A percentile compares a stretch with the other conserved stretches of the same genome.
Evolutionary conservation across 306 rosid species (phyloP).

Genomic region (Vicia villosa): DNA sequence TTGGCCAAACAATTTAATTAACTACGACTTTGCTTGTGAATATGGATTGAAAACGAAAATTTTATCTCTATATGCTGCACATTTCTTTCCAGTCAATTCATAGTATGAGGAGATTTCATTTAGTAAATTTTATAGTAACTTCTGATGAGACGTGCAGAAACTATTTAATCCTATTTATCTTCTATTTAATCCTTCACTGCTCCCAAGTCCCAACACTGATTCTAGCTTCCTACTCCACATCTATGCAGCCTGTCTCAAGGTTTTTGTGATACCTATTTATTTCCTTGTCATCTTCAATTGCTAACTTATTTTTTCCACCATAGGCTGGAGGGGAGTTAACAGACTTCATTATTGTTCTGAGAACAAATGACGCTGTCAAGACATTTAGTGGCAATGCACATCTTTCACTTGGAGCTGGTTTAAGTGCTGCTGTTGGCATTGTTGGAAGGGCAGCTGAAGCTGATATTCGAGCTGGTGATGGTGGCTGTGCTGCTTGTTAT

Average conservation of each 20-base stretch:
- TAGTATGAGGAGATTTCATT: constrained; percentile 7
- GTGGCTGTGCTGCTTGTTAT: constrained; percentile 91
- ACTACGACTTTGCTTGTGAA: constrained; percentile 9
- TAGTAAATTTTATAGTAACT: constrained; percentile 13
- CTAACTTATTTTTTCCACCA: constrained; percentile 15
- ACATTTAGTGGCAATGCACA: constrained; percentile 81
- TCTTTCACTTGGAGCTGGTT: constrained; percentile 87
- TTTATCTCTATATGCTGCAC: constrained; percentile 2
- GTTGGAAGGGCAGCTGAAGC: constrained; percentile 93
- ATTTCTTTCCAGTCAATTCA: constrained; percentile 28
- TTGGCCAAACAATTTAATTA: background rate
- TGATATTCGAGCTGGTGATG: constrained; percentile 95
- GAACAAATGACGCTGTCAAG: constrained; percentile 79
- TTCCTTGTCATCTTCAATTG: constrained; percentile 22
- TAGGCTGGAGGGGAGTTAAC: constrained; percentile 98
- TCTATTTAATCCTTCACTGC: constrained; percentile 17
- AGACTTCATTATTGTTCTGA: constrained; percentile 83
- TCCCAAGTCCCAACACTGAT: constrained; percentile 24
- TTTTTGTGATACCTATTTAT: constrained; percentile 16
- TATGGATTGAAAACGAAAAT: constrained; percentile 7
- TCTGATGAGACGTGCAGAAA: background rate
- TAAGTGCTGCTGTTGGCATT: constrained; percentile 91
- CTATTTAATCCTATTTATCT: background rate
- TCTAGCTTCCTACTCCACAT: constrained; percentile 5
- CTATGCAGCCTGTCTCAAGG: constrained; percentile 8